A percentile compares a stretch with the other conserved stretches of the same genome.
Conservation (phyloP, 768 basidiomycete genomes). For the Kondoa malvinella region DNA sequence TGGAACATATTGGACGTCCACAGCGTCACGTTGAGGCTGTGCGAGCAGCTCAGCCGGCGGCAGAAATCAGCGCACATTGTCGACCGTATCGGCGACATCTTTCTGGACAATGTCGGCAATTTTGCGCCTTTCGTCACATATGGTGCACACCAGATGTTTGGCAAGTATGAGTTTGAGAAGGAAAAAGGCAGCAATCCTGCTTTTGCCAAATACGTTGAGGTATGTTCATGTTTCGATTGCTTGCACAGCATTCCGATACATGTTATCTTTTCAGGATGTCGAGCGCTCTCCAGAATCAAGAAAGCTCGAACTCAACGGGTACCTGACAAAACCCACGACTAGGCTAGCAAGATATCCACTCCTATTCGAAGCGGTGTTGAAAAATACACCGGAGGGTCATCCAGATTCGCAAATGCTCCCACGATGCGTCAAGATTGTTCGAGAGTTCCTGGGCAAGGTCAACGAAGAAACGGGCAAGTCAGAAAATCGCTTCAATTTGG, state of each 20-base stretch:
- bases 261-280: conserved; percentile 42
- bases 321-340: conserved; percentile 94
- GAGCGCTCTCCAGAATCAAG: conserved; percentile 88
- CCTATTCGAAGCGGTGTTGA: conserved; percentile 73
- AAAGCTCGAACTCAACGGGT: conserved; percentile 92
- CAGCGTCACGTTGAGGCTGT: conserved; percentile 71
- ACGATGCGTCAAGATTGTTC: conserved; percentile 57
- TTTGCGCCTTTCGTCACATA: conserved; percentile 89
- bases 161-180: conserved; percentile 98
- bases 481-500: conserved; percentile 87
- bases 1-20: conserved; percentile 96
- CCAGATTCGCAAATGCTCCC: conserved; percentile 63
- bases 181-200: conserved; percentile 84
- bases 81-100: conserved; percentile 74
- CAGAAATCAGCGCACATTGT: conserved; percentile 92
- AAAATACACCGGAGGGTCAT: conserved; percentile 78
- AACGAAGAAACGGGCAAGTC: conserved; percentile 87
- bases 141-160: conserved; percentile 89
- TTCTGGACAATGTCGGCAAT: conserved; percentile 66
- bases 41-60: conserved; percentile 81
- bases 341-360: conserved; percentile 92
- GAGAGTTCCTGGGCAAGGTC: conserved; percentile 68
- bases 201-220: conserved; percentile 92
- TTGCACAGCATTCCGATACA: neutral
- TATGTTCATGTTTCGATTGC: conserved; percentile 33